Base-by-base conservation (phyloP, 1,284 basidiomycete species). In the Agroathelia rolfsii region DNA sequence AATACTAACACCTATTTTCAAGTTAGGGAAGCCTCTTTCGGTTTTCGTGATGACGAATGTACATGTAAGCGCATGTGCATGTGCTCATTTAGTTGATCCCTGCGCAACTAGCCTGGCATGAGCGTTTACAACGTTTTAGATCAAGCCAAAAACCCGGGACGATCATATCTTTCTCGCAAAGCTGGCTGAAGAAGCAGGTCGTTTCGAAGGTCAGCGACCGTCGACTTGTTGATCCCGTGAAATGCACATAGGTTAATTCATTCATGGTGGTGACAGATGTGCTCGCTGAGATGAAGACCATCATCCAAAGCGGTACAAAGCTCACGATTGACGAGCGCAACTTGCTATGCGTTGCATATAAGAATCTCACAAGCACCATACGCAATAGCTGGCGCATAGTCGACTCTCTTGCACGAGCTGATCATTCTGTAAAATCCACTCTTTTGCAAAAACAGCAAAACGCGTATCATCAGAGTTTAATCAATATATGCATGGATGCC, bases 331-430 rank as follows among this genome's bases (percentile, higher is more conserved):
- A 80, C 41, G 77, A 80, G 49, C 72, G 76, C 33, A 81, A 73
- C 47, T 59, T 80, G 5, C 61, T 81, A 24, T 80, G 76, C 4
- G 66, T 80, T 30, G 76, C 76, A 13, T 80, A 76, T 52, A 80
- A 81, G 58, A 78, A 77, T 42, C 52, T 72, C 36, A 80, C 74
- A 4, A 74, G 74, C 40, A 59, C 50, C 12, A 61, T 76, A 28
- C 72, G 76, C 28, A 66, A 63, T 35, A 73, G 72, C 42, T 79
- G 75, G 76, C 67, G 77, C 35, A 60, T 64, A 30, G 58, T 77
- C 36, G 68, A 75, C 36, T 58, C 58, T 14, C 49, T 76, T 24
- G 71, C 41, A 41, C 36, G 35, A 21, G 43, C 41, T 20, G 52
- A 41, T 18, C 49, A 50, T 4, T 48, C 29, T 41, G 50, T n/a